These are phyloP conservation scores for Brassica rapa DNA, from an alignment of 345 rosid genomes.

Conservation along the genomic window DNA sequence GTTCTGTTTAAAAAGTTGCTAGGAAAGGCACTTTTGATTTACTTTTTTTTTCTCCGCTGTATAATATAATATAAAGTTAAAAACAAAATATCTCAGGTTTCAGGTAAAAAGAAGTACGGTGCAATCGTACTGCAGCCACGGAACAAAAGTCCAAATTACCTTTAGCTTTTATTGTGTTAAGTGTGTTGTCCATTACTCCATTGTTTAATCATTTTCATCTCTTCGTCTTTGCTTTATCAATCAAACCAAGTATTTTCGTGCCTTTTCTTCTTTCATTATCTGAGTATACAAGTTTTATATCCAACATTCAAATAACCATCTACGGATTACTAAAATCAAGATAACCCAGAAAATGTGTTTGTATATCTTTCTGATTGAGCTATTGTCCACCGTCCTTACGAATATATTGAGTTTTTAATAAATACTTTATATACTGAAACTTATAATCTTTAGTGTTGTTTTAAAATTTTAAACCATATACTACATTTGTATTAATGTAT, in stretches of 20 bases:
- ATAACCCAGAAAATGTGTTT: neutral
- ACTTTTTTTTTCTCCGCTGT: neutral
- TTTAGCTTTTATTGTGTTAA: constrained; percentile 9
- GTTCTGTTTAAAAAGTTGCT: constrained; percentile 6
- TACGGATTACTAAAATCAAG: neutral
- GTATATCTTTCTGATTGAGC: neutral
- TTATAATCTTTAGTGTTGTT: too few species aligned
- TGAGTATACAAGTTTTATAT: neutral
- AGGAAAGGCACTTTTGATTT: neutral
- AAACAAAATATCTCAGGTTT: neutral
- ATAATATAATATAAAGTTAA: neutral
- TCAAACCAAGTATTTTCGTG: constrained; percentile 4
- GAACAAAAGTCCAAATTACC: constrained; percentile 30
- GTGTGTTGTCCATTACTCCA: constrained; percentile 1
- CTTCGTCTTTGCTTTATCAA: constrained; percentile 25
- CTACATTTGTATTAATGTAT: too few species aligned
- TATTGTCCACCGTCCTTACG: neutral
- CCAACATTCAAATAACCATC: neutral
- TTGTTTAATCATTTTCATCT: neutral
- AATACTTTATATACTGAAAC: too few species aligned
- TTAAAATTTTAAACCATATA: too few species aligned
- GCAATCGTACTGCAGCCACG: constrained; percentile 38
- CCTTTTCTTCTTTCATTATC: neutral
- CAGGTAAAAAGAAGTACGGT: constrained; percentile 36
- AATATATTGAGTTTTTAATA: too few species aligned